Conservation (phyloP, 371 early-diverging fungal species). For the Cokeromyces recurvatus region DNA sequence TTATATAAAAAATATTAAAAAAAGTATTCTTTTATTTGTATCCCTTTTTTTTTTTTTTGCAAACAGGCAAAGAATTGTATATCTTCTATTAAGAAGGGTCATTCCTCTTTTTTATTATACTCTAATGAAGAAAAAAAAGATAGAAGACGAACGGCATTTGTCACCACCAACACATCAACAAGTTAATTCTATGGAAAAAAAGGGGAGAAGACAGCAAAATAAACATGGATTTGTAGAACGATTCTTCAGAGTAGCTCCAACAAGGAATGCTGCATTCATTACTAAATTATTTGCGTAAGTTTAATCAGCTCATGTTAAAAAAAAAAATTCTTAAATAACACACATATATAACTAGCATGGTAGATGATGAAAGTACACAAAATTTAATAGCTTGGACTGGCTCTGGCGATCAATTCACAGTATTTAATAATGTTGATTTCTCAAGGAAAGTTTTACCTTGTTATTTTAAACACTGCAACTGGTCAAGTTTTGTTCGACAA, state of each 20-base stretch:
- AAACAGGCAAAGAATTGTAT: too few species aligned
- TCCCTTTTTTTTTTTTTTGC: too few species aligned
- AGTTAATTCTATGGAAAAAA: too few species aligned
- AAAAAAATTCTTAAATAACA: too few species aligned
- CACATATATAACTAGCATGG: conserved; percentile 19
- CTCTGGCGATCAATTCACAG: conserved; percentile 19
- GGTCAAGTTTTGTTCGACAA: conserved; percentile 28
- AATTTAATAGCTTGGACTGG: conserved; percentile 19
- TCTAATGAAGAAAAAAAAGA: not conserved
- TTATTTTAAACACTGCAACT: conserved; percentile 27
- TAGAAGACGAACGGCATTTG: not conserved
- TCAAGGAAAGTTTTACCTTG: conserved; percentile 17
- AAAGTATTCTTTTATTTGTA: not conserved
- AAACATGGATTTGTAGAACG: conserved; percentile 20
- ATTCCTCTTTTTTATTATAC: too few species aligned
- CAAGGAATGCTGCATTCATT: conserved; percentile 19
- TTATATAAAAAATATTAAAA: too few species aligned
- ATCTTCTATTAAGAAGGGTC: too few species aligned
- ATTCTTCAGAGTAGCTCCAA: conserved; percentile 24
- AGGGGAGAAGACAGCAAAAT: conserved; percentile 4
- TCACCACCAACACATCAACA: too few species aligned
- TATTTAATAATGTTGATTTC: conserved; percentile 19
- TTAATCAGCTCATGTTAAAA: not conserved
- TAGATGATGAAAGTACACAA: conserved; percentile 13
- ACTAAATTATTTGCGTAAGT: conserved; percentile 22